Base-by-base conservation (phyloP, 2,329 filamentous ascomycete species). In the Trematosphaeria pertusa region DNA sequence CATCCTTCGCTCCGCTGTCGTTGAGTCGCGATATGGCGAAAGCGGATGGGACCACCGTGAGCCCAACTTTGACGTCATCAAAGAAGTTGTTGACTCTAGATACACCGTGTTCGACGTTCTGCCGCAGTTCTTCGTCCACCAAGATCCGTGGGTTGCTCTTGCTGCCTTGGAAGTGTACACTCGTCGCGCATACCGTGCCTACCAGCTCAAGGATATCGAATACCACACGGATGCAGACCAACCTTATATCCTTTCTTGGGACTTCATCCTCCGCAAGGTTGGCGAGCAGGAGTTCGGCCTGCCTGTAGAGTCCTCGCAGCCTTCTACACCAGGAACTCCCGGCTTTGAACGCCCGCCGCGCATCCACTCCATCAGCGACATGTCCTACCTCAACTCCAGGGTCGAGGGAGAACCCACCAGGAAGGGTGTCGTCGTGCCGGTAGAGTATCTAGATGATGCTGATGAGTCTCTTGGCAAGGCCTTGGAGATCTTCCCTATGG, bases 81-180 rank as follows among this genome's bases (percentile, higher is more conserved):
- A 96, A 80, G 94, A 99, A 74, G 92, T 99, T 22, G 91, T 99
- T 41, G 94, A 99, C 74, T 97, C 94, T 43, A 96, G 96, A 78
- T 97, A 95, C 79, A 97, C 93, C 32, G 94, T 99, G 56, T 96
- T 97, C 62, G 94, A 99, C 69, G 94, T 99, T 14, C 76, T 99
- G 58, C 89, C 93, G 6, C 86, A 91, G 47, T 99, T 99, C 84
- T 99, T 99, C 69, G 89, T 87, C 24, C 91, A 99, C 74, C 84
- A 89, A 32, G 94, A 99, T 67, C 87, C 91, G 10, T 97, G 91
- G 90, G 93, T 99, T 21, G 90, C 90, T 6, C 79, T 97, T 52
- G 94, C 94, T 48, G 91, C 94, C 37, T 83, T 99, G 4, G 94
- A 99, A 72, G 92, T 97, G 37, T 99, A 99, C 73, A 87, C 96